phyloP scores from a whole-genome alignment of 2,329 filamentous ascomycete genomes.

The Catunica adiposa region DNA sequence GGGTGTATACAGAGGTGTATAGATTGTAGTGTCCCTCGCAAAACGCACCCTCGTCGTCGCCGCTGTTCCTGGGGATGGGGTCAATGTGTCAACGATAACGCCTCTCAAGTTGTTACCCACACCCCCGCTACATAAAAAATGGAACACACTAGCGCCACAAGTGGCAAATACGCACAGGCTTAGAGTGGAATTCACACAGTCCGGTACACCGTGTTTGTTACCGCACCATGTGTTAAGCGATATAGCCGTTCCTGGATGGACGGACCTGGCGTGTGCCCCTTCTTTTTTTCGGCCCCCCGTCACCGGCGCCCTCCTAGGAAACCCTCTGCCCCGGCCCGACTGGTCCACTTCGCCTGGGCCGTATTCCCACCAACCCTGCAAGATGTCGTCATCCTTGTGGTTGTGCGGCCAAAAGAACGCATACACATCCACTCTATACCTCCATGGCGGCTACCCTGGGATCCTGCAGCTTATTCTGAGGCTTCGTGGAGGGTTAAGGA shows the following conservation, averaged over 20 bases:
- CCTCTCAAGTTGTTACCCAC: neutral
- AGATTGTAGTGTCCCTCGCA: conserved; percentile 1
- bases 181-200: neutral
- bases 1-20: conserved; percentile 1
- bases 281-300: conserved; percentile 12
- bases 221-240: conserved; percentile 8
- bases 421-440: conserved; percentile 3
- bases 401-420: conserved; percentile 9
- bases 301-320: conserved; percentile 8
- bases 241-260: conserved; percentile 13
- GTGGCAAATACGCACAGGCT: conserved; percentile 10
- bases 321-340: conserved; percentile 14
- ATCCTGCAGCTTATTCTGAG: conserved; percentile 12
- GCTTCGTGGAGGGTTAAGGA: conserved; percentile 10
- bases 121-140: neutral
- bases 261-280: neutral
- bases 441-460: neutral
- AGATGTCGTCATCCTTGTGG: conserved; percentile 9
- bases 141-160: conserved; percentile 7
- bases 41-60: conserved; percentile 6
- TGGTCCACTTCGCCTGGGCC: conserved; percentile 14
- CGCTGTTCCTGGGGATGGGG: conserved; percentile 2
- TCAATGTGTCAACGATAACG: conserved; percentile 11
- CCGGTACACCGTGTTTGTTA: neutral
- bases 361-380: conserved; percentile 12